Evolutionary conservation across 805 yeast genomes (phyloP).

Genomic region (Dipodascus geniculatus): DNA sequence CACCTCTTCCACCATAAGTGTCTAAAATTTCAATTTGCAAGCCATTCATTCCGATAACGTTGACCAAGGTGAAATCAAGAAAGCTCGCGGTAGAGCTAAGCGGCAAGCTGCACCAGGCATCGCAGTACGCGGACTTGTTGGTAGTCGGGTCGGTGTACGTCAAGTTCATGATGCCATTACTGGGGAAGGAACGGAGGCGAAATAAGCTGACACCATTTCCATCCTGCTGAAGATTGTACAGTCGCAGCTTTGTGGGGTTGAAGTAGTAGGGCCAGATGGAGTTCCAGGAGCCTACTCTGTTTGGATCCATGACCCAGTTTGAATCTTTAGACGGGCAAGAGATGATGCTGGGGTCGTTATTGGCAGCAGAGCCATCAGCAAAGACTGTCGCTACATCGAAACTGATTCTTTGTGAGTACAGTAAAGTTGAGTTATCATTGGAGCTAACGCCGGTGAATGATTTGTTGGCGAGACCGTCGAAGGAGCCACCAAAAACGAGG

Average conservation of each 20-base stretch:
- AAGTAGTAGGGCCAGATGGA: conserved; percentile 45
- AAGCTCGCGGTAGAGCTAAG: conserved; percentile 32
- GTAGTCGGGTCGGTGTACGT: conserved; percentile 70
- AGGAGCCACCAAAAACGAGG: conserved; percentile 72
- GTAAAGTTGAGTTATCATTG: conserved; percentile 7
- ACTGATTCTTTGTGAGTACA: conserved; percentile 12
- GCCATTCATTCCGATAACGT: conserved; percentile 47
- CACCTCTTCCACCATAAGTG: conserved; percentile 61
- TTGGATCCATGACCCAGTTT: conserved; percentile 42
- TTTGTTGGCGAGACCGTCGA: conserved; percentile 47
- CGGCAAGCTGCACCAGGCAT: conserved; percentile 77
- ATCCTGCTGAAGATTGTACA: conserved; percentile 48
- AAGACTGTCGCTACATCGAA: conserved; percentile 16
- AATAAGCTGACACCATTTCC: conserved; percentile 43
- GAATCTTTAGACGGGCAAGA: conserved; percentile 42
- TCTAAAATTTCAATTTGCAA: conserved; percentile 52
- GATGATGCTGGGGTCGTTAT: conserved; percentile 22
- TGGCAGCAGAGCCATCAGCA: conserved; percentile 14
- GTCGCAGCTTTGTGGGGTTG: conserved; percentile 58
- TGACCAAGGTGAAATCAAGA: conserved; percentile 76
- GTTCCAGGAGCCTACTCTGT: conserved; percentile 52
- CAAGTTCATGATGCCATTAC: conserved; percentile 83
- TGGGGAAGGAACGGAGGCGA: conserved; percentile 64
- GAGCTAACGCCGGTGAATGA: conserved; percentile 22
- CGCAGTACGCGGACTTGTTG: conserved; percentile 51